Evolutionary conservation across 768 basidiomycete genomes (phyloP), one percentile per base, ranked within the genome.

Genomic region (Psilocybe cubensis): DNA sequence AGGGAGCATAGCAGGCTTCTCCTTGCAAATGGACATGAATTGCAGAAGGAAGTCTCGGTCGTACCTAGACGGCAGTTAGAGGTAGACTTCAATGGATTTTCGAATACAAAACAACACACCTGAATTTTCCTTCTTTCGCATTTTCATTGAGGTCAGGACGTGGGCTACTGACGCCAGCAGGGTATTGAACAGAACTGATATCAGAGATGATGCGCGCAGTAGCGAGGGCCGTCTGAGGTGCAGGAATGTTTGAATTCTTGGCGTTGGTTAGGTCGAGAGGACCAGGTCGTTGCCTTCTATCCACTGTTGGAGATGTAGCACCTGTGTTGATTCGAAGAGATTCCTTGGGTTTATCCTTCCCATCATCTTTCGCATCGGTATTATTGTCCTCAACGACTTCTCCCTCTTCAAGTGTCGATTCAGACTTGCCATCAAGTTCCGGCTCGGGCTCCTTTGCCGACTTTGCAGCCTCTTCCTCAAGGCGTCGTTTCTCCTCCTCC

Each of bases 31-130:
- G 21, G 77, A 74, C 92, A 97, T 95, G 78, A 99, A 99, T 70
- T 99, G 96, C 57, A 99, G 75, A 23, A 99, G 83, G 86, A 99
- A 99, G 18, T 96, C 94, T 31, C 96, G 94, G 71, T 98, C 94
- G 70, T 99, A 99, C 67, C 96, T 94, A 59, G 21, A 63, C 33
- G 58, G 12, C n/a, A 41, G 44, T 44, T 46, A 10, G 4, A 17
- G 40, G 18, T 52, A n/a, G 49, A 35, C 4, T 47, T 27, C 20
- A 8, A 33, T 25, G 49, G 11, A 33, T 38, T 43, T 18, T 29
- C 23, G 5, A 42, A 52, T 1, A 41, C 43, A 21, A 42, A 45
- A 29, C 51, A 23, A 57, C 65, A 58, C 73, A 92, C 92, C 88
- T 85, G 79, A 94, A 96, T 74, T 94, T 96, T 65, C 94, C 94